Base-by-base conservation (phyloP, 495 filamentous ascomycete genomes). In the Aspergillus ellipticus region DNA sequence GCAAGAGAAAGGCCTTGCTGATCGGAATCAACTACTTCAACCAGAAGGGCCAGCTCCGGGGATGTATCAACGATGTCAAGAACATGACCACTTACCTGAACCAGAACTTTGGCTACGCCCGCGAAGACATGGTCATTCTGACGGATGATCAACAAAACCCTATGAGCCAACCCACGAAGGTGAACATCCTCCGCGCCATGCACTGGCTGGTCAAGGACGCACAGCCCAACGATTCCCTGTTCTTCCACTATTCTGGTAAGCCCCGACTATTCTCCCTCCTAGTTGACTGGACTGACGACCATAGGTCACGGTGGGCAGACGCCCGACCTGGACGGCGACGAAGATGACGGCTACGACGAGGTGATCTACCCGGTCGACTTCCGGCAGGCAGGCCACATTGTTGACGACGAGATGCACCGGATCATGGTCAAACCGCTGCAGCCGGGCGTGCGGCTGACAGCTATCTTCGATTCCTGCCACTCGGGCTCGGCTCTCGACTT, bases 381-480 rank as follows among this genome's bases (percentile, higher is more conserved):
- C 79, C 79, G 90, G 37, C 79, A 82, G 52, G 86, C 87, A 41
- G 94, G 94, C 3, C 94, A 97, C 69, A 96, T 98, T 61, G 91
- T 95, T 54, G 94, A 98, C 68, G 94, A 98, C 63, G 93, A 97
- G 74, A 96, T 98, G 91, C 94, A 98, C 68, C 81, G 88, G 51
- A 97, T 97, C 69, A 95, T 98, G 92, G 94, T 98, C 47, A 76
- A 75, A 42, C 84, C 90, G 8, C 78, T 98, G 13, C 80, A 81
- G 59, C 80, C 89, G 10, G 94, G 94, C 55, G 93, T 96, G 20
- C 86, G 94, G 31, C 78, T 98, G 49, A 98, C 94, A 1, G 94
- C 94, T 42, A 97, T 98, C 70, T 98, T 98, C 77, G 94, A 98
- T 74, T 96, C 92, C n/a, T 98, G 94, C 76, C 94, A 98, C 73